These are phyloP conservation scores for Penicillium sp. DNA, from an alignment of 2,329 filamentous ascomycete species.

Conservation along the genomic window DNA sequence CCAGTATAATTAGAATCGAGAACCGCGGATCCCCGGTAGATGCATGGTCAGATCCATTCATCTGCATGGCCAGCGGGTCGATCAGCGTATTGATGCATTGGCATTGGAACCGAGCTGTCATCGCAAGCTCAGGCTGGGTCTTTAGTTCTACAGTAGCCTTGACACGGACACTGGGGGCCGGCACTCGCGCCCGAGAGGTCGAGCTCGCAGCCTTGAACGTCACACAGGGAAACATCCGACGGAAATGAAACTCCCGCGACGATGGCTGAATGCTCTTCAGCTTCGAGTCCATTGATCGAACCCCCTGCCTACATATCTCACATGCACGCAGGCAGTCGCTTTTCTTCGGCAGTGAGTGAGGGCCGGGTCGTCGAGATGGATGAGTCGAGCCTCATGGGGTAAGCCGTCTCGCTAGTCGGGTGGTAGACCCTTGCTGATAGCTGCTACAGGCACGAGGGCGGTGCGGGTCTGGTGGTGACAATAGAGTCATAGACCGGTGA, in stretches of 20 bases:
- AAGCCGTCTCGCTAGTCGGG: slow-evolving; percentile 3
- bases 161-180: not conserved
- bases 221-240: slow-evolving; percentile 3
- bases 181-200: not conserved
- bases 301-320: slow-evolving; percentile 19
- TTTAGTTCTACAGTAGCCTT: not conserved
- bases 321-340: slow-evolving; percentile 23
- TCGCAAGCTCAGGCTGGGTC: slow-evolving; percentile 8
- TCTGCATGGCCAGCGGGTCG: slow-evolving; percentile 7
- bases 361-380: slow-evolving; percentile 1
- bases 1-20: not conserved
- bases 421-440: slow-evolving; percentile 16
- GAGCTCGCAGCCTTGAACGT: not conserved
- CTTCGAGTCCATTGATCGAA: slow-evolving; percentile 8
- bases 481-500: slow-evolving; percentile 7
- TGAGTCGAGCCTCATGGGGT: slow-evolving; percentile 1
- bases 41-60: slow-evolving; percentile 3
- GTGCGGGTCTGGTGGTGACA: not conserved
- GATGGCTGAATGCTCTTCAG: not conserved
- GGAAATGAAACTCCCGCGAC: not conserved
- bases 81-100: slow-evolving; percentile 15
- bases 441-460: slow-evolving; percentile 18
- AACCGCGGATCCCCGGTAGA: slow-evolving; percentile 9
- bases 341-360: not conserved
- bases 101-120: slow-evolving; percentile 24